Evolutionary conservation across 2,329 filamentous ascomycete genomes (phyloP).

Genomic region (Sclerotinia spermophila): DNA sequence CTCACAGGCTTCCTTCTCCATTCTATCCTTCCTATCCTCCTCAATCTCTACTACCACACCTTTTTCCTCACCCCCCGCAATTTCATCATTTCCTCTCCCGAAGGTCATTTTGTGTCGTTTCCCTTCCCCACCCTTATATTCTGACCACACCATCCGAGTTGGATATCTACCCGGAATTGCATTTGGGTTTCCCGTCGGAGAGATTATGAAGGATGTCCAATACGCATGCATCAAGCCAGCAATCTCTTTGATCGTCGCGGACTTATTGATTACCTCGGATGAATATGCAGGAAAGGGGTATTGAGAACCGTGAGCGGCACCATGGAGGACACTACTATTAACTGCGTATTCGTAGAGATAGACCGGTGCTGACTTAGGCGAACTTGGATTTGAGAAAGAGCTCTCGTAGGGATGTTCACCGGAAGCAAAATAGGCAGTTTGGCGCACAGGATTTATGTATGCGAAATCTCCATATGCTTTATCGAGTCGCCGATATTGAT

Average conservation of each 20-base stretch:
- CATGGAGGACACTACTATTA: constrained; percentile 31
- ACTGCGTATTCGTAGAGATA: constrained; percentile 61
- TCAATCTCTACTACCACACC: constrained; percentile 46
- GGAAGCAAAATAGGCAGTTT: constrained; percentile 50
- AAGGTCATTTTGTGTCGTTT: constrained; percentile 45
- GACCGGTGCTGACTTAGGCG: constrained; percentile 34
- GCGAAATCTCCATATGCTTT: constrained; percentile 62
- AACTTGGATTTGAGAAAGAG: not conserved
- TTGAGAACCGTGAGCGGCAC: constrained; percentile 46
- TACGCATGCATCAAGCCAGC: constrained; percentile 35
- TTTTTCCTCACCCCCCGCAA: constrained; percentile 36
- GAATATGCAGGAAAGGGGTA: constrained; percentile 45
- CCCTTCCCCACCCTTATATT: constrained; percentile 25
- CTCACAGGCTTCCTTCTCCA: constrained; percentile 48
- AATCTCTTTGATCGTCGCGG: constrained; percentile 24
- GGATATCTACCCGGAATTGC: constrained; percentile 22
- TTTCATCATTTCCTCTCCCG: constrained; percentile 57
- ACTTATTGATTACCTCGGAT: constrained; percentile 16
- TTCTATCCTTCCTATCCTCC: constrained; percentile 36
- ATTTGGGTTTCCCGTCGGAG: constrained; percentile 34
- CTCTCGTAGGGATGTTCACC: constrained; percentile 13
- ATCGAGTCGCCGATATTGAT: constrained; percentile 55
- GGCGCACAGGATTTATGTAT: constrained; percentile 60
- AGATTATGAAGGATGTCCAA: constrained; percentile 35
- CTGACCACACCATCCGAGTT: constrained; percentile 18